Conservation (phyloP, 768 basidiomycete species). For the Russula sp. region DNA sequence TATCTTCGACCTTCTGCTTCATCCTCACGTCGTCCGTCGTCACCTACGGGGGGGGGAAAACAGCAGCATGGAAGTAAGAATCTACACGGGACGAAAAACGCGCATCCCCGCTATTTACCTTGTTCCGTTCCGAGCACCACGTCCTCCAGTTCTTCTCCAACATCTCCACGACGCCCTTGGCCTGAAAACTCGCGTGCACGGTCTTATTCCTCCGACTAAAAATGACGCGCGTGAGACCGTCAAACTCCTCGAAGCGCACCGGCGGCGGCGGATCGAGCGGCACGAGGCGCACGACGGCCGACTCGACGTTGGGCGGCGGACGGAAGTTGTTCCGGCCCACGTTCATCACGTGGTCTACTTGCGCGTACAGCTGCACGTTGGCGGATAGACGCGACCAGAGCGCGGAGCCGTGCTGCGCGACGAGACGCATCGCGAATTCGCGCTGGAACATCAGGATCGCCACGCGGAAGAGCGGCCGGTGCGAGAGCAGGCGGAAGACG, state of each 20-base stretch:
- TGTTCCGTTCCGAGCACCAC: constrained; percentile 77
- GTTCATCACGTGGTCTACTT: constrained; percentile 93
- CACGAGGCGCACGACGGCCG: constrained; percentile 82
- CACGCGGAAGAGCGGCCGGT: constrained; percentile 87
- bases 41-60: too few relatives aligned
- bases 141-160: constrained; percentile 89
- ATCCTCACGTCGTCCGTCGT: constrained; percentile 6
- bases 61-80: too few relatives aligned
- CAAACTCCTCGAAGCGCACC: constrained; percentile 94
- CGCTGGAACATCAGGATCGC: constrained; percentile 99
- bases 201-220: constrained; percentile 90
- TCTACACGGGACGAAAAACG: too few relatives aligned
- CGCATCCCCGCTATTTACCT: constrained; percentile 24
- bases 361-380: constrained; percentile 96
- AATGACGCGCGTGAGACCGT: constrained; percentile 86
- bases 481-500: constrained; percentile 93
- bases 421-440: constrained; percentile 91
- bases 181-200: constrained; percentile 81
- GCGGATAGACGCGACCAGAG: constrained; percentile 94
- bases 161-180: constrained; percentile 93
- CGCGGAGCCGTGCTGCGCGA: constrained; percentile 73
- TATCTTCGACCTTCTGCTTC: constrained; percentile 16
- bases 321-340: constrained; percentile 97
- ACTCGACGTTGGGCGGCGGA: constrained; percentile 92
- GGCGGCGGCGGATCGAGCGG: constrained; percentile 95